phyloP scores from a whole-genome alignment of 2,329 filamentous ascomycete species.

The Alternaria triticina region DNA sequence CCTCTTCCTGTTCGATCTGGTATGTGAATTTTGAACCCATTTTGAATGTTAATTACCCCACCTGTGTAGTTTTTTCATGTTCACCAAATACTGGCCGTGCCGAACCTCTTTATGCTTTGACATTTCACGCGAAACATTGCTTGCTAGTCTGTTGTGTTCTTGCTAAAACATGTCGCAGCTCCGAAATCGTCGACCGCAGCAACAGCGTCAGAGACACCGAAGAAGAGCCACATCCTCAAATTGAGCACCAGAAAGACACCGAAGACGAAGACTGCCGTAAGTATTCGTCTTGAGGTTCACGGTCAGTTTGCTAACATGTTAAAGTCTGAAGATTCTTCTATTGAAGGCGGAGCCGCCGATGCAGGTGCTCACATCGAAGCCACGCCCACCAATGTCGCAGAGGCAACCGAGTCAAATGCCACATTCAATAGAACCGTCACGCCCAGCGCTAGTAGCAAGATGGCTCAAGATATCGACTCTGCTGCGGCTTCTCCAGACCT shows the following conservation, averaged over 20 bases:
- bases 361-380: conserved; percentile 9
- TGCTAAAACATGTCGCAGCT: conserved; percentile 15
- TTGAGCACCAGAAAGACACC: conserved; percentile 26
- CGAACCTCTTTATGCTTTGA: background rate
- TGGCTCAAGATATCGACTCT: conserved; percentile 9
- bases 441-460: background rate
- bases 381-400: conserved; percentile 4
- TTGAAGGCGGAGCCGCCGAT: conserved; percentile 10
- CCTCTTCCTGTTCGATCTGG: conserved; percentile 34
- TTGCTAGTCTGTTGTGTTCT: background rate
- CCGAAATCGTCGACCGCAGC: conserved; percentile 11
- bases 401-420: conserved; percentile 3
- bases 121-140: background rate
- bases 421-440: conserved; percentile 2
- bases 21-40: conserved; percentile 23
- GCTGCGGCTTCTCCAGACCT: conserved; percentile 31
- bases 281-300: conserved; percentile 1
- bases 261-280: conserved; percentile 33
- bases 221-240: conserved; percentile 31
- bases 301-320: conserved; percentile 7
- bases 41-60: background rate
- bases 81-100: conserved; percentile 2
- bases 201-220: conserved; percentile 21
- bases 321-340: conserved; percentile 29
- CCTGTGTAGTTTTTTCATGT: background rate